Evolutionary conservation across 192 early-diverging fungal genomes (phyloP).

Genomic region (Pilobolus umbonatus): DNA sequence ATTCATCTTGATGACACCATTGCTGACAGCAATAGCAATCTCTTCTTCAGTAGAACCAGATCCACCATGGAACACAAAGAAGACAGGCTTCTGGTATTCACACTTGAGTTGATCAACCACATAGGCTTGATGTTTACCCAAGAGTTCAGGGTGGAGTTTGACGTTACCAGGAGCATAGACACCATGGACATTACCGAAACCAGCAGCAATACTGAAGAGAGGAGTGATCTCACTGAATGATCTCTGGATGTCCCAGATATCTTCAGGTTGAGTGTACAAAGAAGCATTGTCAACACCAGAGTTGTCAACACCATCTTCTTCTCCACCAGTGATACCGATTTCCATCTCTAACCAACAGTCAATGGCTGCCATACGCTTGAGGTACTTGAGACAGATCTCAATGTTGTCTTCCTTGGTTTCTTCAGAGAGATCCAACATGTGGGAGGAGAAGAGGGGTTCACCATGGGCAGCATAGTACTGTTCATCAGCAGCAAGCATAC

Average conservation of each 20-base stretch:
- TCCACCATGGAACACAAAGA: constrained; percentile 98
- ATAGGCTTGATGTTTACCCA: constrained; percentile 85
- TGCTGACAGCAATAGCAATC: constrained; percentile 29
- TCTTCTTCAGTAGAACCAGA: constrained; percentile 58
- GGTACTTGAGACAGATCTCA: constrained; percentile 81
- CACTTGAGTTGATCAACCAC: constrained; percentile 64
- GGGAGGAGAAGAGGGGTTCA: constrained; percentile 95
- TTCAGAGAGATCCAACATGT: constrained; percentile 98
- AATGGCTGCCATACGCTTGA: constrained; percentile 86
- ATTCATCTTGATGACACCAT: constrained; percentile 97
- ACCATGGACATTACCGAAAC: constrained; percentile 49
- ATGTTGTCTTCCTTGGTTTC: constrained; percentile 95
- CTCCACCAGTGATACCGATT: constrained; percentile 97
- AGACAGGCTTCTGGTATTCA: constrained; percentile 73
- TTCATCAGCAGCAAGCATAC: constrained; percentile 91
- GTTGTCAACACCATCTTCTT: constrained; percentile 99
- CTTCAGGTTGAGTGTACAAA: constrained; percentile 94
- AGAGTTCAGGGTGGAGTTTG: constrained; percentile 85
- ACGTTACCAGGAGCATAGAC: constrained; percentile 97
- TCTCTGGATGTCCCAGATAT: constrained; percentile 92
- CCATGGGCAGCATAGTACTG: constrained; percentile 88
- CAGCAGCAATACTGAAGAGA: constrained; percentile 88
- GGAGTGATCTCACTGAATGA: constrained; percentile 81
- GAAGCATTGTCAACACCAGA: constrained; percentile 82
- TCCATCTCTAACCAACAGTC: constrained; percentile 85